Evolutionary conservation across 495 filamentous ascomycete species (phyloP).

Genomic region (Pyrenopolyporus hunteri): DNA sequence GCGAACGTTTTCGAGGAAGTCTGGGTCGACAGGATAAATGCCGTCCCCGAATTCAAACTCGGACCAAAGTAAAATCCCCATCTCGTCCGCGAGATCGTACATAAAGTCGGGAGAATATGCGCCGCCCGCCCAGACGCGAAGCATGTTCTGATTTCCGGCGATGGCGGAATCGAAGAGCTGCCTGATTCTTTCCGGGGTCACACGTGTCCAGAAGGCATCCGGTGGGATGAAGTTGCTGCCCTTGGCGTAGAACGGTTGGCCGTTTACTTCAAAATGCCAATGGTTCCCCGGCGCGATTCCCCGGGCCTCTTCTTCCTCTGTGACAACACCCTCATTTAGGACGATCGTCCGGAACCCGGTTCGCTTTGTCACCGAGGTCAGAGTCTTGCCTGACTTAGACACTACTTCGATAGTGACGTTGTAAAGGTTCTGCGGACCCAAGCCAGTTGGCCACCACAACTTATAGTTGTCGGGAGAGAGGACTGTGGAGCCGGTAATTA

Average conservation of each 20-base stretch:
- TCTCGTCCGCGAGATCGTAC: constrained; percentile 70
- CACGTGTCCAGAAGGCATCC: constrained; percentile 70
- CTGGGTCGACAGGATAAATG: constrained; percentile 62
- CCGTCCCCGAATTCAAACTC: constrained; percentile 72
- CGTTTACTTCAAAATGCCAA: constrained; percentile 74
- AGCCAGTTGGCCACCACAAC: constrained; percentile 68
- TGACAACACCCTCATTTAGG: constrained; percentile 65
- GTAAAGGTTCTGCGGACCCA: constrained; percentile 67
- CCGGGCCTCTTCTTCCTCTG: constrained; percentile 59
- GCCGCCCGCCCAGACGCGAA: constrained; percentile 70
- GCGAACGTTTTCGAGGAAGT: constrained; percentile 64
- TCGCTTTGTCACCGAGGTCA: constrained; percentile 60
- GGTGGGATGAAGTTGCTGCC: constrained; percentile 71
- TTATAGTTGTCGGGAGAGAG: constrained; percentile 56
- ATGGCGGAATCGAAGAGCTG: constrained; percentile 63
- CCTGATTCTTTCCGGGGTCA: constrained; percentile 60
- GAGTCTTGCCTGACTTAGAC: constrained; percentile 39
- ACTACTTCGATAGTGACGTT: constrained; percentile 59
- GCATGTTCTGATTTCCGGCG: constrained; percentile 71
- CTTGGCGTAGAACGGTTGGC: constrained; percentile 71
- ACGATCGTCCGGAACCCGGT: constrained; percentile 73
- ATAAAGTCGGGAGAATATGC: constrained; percentile 71
- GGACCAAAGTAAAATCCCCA: constrained; percentile 70
- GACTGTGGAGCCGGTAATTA: constrained; percentile 58
- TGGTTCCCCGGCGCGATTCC: constrained; percentile 63